Percentiles rank a stretch among this genome's conserved stretches.
Conservation (phyloP, 2,329 filamentous ascomycete species). For the Reticulascus tulasneorum region DNA sequence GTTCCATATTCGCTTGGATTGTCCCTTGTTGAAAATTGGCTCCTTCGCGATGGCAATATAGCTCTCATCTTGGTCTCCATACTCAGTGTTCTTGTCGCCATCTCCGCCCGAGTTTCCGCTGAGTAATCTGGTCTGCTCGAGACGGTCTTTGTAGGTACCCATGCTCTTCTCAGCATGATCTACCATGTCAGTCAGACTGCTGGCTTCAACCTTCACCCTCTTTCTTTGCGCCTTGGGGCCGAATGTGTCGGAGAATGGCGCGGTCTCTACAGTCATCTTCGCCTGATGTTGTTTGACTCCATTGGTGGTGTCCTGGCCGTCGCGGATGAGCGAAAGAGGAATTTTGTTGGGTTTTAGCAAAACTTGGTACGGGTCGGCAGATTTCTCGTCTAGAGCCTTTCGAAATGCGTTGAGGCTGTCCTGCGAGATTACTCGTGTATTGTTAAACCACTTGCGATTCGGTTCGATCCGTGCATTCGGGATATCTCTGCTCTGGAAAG, state of each 20-base stretch:
- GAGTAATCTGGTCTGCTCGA: constrained; percentile 73
- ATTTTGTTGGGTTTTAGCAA: constrained; percentile 97
- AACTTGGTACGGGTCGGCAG: constrained; percentile 86
- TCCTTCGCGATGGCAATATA: constrained; percentile 65
- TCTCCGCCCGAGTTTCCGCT: constrained; percentile 65
- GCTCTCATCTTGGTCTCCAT: constrained; percentile 34
- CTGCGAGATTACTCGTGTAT: constrained; percentile 85
- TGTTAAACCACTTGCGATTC: constrained; percentile 97
- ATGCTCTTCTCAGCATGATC: constrained; percentile 76
- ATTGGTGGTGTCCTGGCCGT: constrained; percentile 65
- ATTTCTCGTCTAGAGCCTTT: constrained; percentile 85
- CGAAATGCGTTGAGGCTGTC: constrained; percentile 84
- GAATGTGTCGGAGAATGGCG: constrained; percentile 84
- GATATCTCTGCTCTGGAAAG: constrained; percentile 76
- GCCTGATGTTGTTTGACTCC: constrained; percentile 89
- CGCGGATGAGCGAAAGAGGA: constrained; percentile 88
- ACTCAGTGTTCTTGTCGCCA: constrained; percentile 40
- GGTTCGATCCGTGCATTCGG: constrained; percentile 88
- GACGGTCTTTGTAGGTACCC: constrained; percentile 73
- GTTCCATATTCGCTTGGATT: constrained; percentile 96
- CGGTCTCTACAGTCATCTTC: constrained; percentile 87
- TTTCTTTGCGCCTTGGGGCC: constrained; percentile 92
- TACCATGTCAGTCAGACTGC: constrained; percentile 76
- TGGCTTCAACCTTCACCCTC: constrained; percentile 81
- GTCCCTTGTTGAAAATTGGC: constrained; percentile 89